phyloP scores from a whole-genome alignment of 140 eudicot genomes.

The Anethum foeniculum region DNA sequence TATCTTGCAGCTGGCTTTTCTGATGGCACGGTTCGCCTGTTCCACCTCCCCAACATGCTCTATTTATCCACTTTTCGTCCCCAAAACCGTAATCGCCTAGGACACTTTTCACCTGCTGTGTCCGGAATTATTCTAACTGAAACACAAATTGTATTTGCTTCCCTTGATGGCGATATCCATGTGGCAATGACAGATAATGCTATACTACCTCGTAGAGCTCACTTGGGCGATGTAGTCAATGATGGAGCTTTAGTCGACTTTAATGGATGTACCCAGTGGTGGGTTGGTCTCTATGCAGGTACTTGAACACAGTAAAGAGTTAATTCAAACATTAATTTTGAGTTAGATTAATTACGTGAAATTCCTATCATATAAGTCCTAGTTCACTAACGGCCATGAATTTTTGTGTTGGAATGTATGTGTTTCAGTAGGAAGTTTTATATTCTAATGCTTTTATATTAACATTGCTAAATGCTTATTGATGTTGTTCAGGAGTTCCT shows the following conservation, averaged over 20 bases:
- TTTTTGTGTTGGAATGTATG: background rate
- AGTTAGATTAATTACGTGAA: background rate
- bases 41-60: constrained; percentile 49
- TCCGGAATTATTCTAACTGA: constrained; percentile 56
- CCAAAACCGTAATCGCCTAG: constrained; percentile 66
- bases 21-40: constrained; percentile 72
- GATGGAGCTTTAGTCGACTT: constrained; percentile 92
- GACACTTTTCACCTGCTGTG: constrained; percentile 75
- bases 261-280: constrained; percentile 63
- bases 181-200: constrained; percentile 34
- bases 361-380: background rate
- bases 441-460: background rate
- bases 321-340: background rate
- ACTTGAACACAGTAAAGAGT: background rate
- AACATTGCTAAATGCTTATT: background rate
- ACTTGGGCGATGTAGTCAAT: constrained; percentile 66
- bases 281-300: constrained; percentile 99
- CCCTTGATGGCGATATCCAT: constrained; percentile 81
- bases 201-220: constrained; percentile 47
- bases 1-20: constrained; percentile 88
- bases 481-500: constrained; percentile 53
- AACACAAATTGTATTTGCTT: constrained; percentile 50
- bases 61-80: constrained; percentile 71
- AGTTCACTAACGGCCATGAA: background rate
- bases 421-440: background rate